Conservation (phyloP, 2,329 filamentous ascomycete genomes). For the Arthrinium puccinioides region DNA sequence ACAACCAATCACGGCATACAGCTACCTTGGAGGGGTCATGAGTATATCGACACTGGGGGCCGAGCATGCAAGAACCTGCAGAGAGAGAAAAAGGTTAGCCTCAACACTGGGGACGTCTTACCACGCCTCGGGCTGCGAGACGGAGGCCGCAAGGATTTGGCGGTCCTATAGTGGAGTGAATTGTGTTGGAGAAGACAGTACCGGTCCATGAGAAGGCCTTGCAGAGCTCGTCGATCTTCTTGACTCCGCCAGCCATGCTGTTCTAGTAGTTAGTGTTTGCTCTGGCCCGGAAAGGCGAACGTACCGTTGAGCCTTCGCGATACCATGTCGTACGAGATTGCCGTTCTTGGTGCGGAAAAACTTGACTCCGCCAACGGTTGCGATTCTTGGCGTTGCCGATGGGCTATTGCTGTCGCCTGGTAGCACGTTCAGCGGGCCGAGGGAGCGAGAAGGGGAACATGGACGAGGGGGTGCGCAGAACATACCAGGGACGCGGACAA, state of each 20-base stretch:
- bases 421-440: slow-evolving; percentile 5
- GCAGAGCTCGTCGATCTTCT: slow-evolving; percentile 69
- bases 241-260: slow-evolving; percentile 47
- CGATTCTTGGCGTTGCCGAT: slow-evolving; percentile 66
- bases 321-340: slow-evolving; percentile 72
- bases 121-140: slow-evolving; percentile 25
- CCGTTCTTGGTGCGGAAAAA: slow-evolving; percentile 84
- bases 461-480: neutral
- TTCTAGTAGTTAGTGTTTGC: slow-evolving; percentile 28
- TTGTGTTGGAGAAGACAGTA: slow-evolving; percentile 43
- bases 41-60: slow-evolving; percentile 68
- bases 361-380: slow-evolving; percentile 66
- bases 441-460: slow-evolving; percentile 2
- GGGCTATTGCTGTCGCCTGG: slow-evolving; percentile 52
- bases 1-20: slow-evolving; percentile 81
- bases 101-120: slow-evolving; percentile 27
- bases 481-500: slow-evolving; percentile 67
- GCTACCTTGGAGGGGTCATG: slow-evolving; percentile 86
- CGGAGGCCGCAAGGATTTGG: slow-evolving; percentile 25
- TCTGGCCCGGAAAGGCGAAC: slow-evolving; percentile 23
- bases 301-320: slow-evolving; percentile 71
- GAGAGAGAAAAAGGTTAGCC: slow-evolving; percentile 32
- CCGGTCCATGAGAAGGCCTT: slow-evolving; percentile 63
- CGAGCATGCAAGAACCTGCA: slow-evolving; percentile 77
- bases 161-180: slow-evolving; percentile 18